Base-by-base conservation (phyloP, 331 rosid species). In the Phaseolus coccineus region DNA sequence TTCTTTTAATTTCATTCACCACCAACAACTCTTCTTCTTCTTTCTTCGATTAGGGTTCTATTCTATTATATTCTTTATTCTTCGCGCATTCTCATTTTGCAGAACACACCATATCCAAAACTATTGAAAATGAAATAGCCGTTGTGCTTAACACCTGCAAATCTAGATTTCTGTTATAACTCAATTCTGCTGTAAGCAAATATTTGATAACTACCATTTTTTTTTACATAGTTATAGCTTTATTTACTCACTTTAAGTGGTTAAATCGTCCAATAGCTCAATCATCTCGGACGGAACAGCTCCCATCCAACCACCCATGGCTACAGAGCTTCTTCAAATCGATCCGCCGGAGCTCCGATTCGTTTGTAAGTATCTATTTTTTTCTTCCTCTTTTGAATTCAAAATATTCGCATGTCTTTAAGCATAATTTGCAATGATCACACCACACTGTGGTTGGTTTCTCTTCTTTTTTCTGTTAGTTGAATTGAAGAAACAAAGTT, bases 401-500 rank as follows among this genome's bases (percentile, higher is more conserved):
- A 14, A 13, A 13, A 24, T 24, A 57, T 9, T 24, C 7, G 14
- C 0, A 2, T 9, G 11, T 10, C 33, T 64, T 64, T 8, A 46
- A 46, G 51, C 51, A 44, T 0, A 12, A 47, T 14, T 14, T 50
- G 30, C 16, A 30, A 71, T 31, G 8, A 47, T 62, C 1, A 61
- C 73, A 51, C 28, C 1, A 39, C 58, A 72, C 39, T 63, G 58
- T 47, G 56, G 19, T 39, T 47, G 56, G 19, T 39, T 3, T 8
- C 44, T 83, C 57, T 77, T 37, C 33, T 24, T 75, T 77, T 79
- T 33, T 47, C 76, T 52, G 76, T 51, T 64, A 91, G 99, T 96
- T 85, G 98, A 96, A 85, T 66, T 87, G 74, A 91, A 88, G 94
- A 96, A 89, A 86, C 99, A 90, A 37, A 91, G 91, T 87, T 85